These are phyloP conservation scores for Russula compacta DNA, from an alignment of 768 basidiomycete genomes.

Conservation along the genomic window DNA sequence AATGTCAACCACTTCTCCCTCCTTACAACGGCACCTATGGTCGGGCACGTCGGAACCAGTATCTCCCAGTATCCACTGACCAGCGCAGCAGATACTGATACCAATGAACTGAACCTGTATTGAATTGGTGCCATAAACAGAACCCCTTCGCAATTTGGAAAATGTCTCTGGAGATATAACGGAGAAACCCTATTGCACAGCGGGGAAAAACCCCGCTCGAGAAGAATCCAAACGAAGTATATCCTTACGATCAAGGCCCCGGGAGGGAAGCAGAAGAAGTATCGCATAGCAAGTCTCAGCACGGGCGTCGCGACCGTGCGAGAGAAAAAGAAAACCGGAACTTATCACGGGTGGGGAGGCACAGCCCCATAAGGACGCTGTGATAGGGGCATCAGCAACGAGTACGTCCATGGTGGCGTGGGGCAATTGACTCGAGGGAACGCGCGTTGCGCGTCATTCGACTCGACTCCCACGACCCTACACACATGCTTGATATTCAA, in stretches of 20 bases:
- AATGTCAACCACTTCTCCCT: slow-evolving; percentile 6
- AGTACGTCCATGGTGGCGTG: slow-evolving; percentile 17
- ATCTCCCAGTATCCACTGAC: not conserved
- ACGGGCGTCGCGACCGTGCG: not conserved
- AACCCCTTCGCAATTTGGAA: not conserved
- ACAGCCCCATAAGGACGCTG: slow-evolving; percentile 5
- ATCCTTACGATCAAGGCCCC: not conserved
- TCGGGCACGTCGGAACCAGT: slow-evolving; percentile 6
- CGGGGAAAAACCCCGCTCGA: not conserved
- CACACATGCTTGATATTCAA: slow-evolving; percentile 5
- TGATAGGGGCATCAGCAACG: slow-evolving; percentile 18
- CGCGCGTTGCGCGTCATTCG: slow-evolving; percentile 17
- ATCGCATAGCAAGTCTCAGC: not conserved
- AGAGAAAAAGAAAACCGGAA: slow-evolving; percentile 1
- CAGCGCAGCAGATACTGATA: not conserved
- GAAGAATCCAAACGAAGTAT: slow-evolving; percentile 2
- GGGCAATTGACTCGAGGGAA: slow-evolving; percentile 1
- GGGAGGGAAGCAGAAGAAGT: not conserved
- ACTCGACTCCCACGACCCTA: slow-evolving; percentile 12
- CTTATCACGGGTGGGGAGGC: slow-evolving; percentile 3
- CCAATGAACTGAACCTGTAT: not conserved
- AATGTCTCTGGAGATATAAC: slow-evolving; percentile 1
- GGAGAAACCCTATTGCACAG: not conserved
- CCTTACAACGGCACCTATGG: slow-evolving; percentile 9
- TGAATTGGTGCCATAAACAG: not conserved